Evolutionary conservation across 169 alveolate genomes (phyloP), one percentile per base, ranked within the genome.

Genomic region (Cyclospora cayetanensis): DNA sequence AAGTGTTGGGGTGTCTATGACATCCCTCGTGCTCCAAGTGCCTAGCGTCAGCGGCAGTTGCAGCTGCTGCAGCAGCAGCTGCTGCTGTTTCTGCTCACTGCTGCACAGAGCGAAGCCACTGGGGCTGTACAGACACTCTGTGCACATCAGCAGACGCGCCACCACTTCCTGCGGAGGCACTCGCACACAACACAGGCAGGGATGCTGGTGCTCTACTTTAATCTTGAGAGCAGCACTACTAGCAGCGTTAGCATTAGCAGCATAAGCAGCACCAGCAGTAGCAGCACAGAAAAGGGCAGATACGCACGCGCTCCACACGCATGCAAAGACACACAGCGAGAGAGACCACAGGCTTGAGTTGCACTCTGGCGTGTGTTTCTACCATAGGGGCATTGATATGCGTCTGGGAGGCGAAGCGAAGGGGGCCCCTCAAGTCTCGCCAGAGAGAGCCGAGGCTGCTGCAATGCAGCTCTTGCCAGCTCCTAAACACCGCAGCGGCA

Each of bases 91-190:
- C 83, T 70, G 83, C 83, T 70, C 60, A 7, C 39, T 39, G 83
- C 83, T 70, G 83, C 83, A 70, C 53, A 70, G 60, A 9, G 83
- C 83, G 18, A 55, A 9, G 27, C 83, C 83, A 50, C 60, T 25
- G 25, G 83, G 83, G 83, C 35, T 35, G 83, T 70, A 70, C 60
- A 70, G 83, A 70, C 83, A 70, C 83, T 70, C 83, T 35, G 83
- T 50, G 29, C 60, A 70, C 83, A 70, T 70, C 83, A 70, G 29
- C 83, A 70, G 53, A 31, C 83, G 83, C 46, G 83, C 83, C 2
- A 70, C 83, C 50, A 70, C 83, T 41, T 70, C 83, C 83, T 70
- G 83, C 83, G 39, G 83, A 50, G 39, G 55, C 83, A n/a, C n/a
- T n/a, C n/a, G n/a, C n/a, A n/a, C n/a, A n/a, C n/a, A n/a, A n/a